These are phyloP conservation scores for Carpinus fangiana DNA, from an alignment of 306 rosid genomes.

Conservation along the genomic window DNA sequence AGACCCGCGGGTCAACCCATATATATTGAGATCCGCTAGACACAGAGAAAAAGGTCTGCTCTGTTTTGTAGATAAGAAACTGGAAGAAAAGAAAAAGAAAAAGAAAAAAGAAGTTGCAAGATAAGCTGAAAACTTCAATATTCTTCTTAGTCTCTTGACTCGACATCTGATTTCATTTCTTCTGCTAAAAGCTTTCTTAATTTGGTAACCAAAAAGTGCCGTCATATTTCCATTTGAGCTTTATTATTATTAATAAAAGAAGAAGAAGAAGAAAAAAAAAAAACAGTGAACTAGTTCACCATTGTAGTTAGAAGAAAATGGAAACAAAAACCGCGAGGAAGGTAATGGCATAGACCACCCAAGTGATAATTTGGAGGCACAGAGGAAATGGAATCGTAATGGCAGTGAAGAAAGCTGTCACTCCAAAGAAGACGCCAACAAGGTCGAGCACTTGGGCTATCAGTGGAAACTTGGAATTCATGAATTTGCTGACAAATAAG, in stretches of 20 bases:
- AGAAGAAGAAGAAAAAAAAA: too few species aligned
- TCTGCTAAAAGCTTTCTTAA: constrained; percentile 14
- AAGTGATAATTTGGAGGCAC: background rate
- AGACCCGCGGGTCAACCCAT: too few species aligned
- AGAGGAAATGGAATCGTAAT: background rate
- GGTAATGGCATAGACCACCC: background rate
- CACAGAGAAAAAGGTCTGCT: background rate
- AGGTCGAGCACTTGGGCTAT: background rate
- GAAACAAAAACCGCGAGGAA: background rate
- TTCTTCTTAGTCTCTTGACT: background rate
- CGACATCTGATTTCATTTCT: background rate
- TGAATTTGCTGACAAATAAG: background rate
- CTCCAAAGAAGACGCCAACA: background rate
- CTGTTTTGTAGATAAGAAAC: constrained; percentile 7
- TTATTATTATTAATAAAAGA: too few species aligned
- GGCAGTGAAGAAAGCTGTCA: background rate
- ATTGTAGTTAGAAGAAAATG: background rate
- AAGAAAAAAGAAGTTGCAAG: background rate
- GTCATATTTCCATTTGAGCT: too few species aligned
- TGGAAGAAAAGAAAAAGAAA: background rate
- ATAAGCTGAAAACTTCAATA: background rate
- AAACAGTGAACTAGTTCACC: too few species aligned
- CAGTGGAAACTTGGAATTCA: background rate
- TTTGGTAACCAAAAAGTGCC: constrained; percentile 10
- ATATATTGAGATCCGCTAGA: too few species aligned